Evolutionary conservation across 1,284 basidiomycete species (phyloP).

Genomic region (Boletus sp.): DNA sequence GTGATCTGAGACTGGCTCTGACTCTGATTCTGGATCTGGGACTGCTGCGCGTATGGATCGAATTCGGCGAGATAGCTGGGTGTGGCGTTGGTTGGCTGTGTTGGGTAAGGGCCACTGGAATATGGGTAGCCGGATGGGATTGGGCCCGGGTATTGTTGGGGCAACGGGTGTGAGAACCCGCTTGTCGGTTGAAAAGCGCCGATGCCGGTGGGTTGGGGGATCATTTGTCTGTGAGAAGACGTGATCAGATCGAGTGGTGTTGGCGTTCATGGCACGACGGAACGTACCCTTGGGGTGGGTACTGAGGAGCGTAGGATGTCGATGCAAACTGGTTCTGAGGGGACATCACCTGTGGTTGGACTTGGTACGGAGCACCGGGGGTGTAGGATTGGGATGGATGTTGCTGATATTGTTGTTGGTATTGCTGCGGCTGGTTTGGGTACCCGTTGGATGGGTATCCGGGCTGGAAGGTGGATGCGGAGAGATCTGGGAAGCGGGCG

Average conservation of each 20-base stretch:
- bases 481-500: conserved; percentile 54
- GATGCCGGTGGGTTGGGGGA: conserved; percentile 23
- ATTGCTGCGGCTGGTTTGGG: conserved; percentile 33
- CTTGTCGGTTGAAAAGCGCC: conserved; percentile 29
- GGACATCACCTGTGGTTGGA: conserved; percentile 17
- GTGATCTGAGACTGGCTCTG: conserved; percentile 12
- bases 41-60: conserved; percentile 46
- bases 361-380: conserved; percentile 11
- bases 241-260: not conserved
- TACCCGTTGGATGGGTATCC: conserved; percentile 26
- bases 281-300: conserved; percentile 18
- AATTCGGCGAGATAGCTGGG: conserved; percentile 48
- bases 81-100: conserved; percentile 37
- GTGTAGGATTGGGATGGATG: conserved; percentile 16
- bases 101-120: conserved; percentile 13
- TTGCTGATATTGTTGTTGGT: conserved; percentile 30
- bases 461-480: conserved; percentile 29
- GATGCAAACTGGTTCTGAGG: conserved; percentile 23
- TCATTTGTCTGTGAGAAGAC: conserved; percentile 17
- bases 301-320: conserved; percentile 24
- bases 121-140: conserved; percentile 18
- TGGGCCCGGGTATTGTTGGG: conserved; percentile 26
- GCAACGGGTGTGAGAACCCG: conserved; percentile 31
- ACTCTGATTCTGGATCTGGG: not conserved
- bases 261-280: not conserved